Base-by-base conservation (phyloP, 495 filamentous ascomycete genomes). In the Copromyces sp. region DNA sequence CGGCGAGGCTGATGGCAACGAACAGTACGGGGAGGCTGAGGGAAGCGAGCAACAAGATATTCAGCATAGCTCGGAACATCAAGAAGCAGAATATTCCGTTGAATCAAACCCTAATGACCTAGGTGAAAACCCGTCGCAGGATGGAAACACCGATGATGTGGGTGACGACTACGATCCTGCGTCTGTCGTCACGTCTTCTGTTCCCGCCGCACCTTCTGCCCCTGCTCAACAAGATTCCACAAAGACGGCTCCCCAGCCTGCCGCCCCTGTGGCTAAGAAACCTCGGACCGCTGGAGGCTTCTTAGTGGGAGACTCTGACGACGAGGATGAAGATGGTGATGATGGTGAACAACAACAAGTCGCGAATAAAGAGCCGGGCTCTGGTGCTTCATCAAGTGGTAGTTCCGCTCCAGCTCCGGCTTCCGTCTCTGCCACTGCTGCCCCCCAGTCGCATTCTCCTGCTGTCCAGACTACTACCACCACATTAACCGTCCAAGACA, bases 231-330 rank as follows among this genome's bases (percentile, higher is more conserved):
- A 32, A 61, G 24, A 61, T 53, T 53, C 45, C 45, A 17, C 17
- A 47, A 53, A 53, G 45, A 29, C 81, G 38, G 74, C 77, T 24
- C 75, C 73, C 35, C 80, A 81, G 68, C 73, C 74, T 47, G 73
- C 71, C 29, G 79, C 79, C 73, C 74, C 77, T 44, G 81, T 78
- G 7, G 71, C 79, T 1, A 82, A 84, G 77, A 91, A 90, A 83
- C 86, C 90, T 71, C 90, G 89, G 80, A 93, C 88, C 45, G 90
- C 90, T 74, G 92, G 91, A 76, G 93, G 93, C 74, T 94, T 95
- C 86, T 85, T 93, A 79, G 89, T 90, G 75, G 92, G 92, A 82
- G 91, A 93, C 78, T 90, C 89, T 65, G 90, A 90, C 77, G 80
- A 81, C n/a, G 83, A 84, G 71, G 80, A 83, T 40, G 80, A 84